Conservation (phyloP, 2,329 filamentous ascomycete genomes). For the Achaetomium macrosporum region DNA sequence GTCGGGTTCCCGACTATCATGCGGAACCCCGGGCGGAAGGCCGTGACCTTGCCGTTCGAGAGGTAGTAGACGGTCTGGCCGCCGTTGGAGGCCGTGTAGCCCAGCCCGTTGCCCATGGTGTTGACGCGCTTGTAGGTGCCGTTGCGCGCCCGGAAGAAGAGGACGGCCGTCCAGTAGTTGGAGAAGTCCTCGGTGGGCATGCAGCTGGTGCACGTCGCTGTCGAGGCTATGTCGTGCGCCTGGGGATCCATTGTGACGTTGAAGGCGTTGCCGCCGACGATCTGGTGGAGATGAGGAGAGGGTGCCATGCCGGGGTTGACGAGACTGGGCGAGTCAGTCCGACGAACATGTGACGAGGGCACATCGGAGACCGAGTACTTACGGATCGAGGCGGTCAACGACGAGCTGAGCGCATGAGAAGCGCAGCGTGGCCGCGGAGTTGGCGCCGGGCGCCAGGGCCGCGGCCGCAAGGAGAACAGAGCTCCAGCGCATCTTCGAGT, state of each 20-base stretch:
- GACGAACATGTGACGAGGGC: neutral
- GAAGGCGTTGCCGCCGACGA: constrained; percentile 39
- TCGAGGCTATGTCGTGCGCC: neutral
- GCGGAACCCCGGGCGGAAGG: constrained; percentile 19
- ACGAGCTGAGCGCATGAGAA: neutral
- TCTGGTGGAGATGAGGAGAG: constrained; percentile 46
- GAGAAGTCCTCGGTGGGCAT: constrained; percentile 29
- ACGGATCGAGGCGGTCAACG: neutral
- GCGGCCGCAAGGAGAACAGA: neutral
- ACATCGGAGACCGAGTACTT: neutral
- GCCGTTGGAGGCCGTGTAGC: neutral
- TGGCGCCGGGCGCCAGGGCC: neutral
- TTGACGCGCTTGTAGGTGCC: constrained; percentile 11
- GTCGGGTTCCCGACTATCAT: constrained; percentile 19
- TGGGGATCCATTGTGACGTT: constrained; percentile 29
- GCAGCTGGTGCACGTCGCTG: constrained; percentile 18
- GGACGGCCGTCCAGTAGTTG: constrained; percentile 20
- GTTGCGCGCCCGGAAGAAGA: constrained; percentile 15
- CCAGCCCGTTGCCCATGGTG: neutral
- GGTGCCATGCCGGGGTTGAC: constrained; percentile 8
- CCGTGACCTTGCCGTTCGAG: constrained; percentile 5
- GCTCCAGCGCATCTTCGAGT: neutral
- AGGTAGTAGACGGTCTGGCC: neutral
- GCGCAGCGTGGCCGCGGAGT: neutral
- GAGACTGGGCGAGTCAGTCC: neutral